These are phyloP conservation scores for Lachnellula willkommii DNA, from an alignment of 2,329 filamentous ascomycete genomes.

Conservation along the genomic window DNA sequence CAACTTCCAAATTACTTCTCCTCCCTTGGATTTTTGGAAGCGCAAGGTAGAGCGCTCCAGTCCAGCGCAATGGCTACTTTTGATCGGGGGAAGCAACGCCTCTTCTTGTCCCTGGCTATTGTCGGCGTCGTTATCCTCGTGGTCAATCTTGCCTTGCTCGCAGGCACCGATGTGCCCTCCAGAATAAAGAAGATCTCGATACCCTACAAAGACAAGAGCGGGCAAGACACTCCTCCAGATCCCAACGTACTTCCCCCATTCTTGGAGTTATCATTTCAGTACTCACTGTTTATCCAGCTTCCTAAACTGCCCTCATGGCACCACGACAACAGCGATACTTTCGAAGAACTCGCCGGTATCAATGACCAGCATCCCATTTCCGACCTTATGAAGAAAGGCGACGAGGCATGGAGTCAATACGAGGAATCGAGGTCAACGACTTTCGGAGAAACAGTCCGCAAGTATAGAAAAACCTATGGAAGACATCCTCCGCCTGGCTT, in stretches of 20 bases:
- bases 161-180: slow-evolving; percentile 22
- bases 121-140: slow-evolving; percentile 23
- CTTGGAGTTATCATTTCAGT: background rate
- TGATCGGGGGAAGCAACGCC: slow-evolving; percentile 21
- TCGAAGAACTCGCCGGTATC: slow-evolving; percentile 22
- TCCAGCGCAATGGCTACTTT: slow-evolving; percentile 19
- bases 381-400: slow-evolving; percentile 30
- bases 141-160: slow-evolving; percentile 25
- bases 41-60: background rate
- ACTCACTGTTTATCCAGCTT: slow-evolving; percentile 15
- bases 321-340: slow-evolving; percentile 19
- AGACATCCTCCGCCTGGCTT: slow-evolving; percentile 61
- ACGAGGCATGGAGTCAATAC: slow-evolving; percentile 27
- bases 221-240: slow-evolving; percentile 11
- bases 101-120: slow-evolving; percentile 21
- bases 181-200: slow-evolving; percentile 23
- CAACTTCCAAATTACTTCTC: background rate
- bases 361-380: slow-evolving; percentile 30
- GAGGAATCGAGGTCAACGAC: slow-evolving; percentile 38
- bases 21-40: background rate
- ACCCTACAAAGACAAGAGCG: slow-evolving; percentile 10
- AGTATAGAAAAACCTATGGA: slow-evolving; percentile 51
- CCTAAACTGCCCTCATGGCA: slow-evolving; percentile 24
- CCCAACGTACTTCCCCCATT: slow-evolving; percentile 17
- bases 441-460: slow-evolving; percentile 47